Evolutionary conservation across 2,329 filamentous ascomycete genomes (phyloP), one percentile per base, ranked within the genome.

Genomic region (Sporothrix sp.): DNA sequence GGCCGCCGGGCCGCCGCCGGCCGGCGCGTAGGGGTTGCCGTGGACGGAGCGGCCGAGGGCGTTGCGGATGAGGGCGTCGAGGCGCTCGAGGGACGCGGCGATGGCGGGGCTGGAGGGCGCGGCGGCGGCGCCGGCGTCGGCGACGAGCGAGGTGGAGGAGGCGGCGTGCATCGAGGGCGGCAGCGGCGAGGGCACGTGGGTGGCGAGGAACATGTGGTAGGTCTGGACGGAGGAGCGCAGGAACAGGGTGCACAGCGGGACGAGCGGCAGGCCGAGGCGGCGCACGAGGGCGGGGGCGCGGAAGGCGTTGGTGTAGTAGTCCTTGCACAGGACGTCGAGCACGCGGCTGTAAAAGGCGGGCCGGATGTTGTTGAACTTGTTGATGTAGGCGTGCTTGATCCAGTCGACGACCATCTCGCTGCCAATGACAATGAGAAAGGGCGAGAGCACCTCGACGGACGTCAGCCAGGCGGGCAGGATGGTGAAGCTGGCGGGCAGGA

Each of bases 321-420:
- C 93, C 66, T 97, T 97, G 58, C 89, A 90, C 7, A 98, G 71
- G 4, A 98, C 87, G 62, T 98, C 94, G 14, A 97, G 76, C 63
- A 93, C 95, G 21, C 89, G 81, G 48, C 81, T 79, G 65, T 98
- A 98, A 51, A 98, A 85, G 7, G 78, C 80, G 3, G 93, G 93
- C 57, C 93, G 91, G 58, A 90, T 89, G 60, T 95, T 95, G 73
- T 98, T 98, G 71, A 98, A 98, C 64, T 98, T 98, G 63, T 84
- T 90, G 64, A 98, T 94, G 64, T 97, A 98, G 20, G 88, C 88
- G 63, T 98, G 94, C 66, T 98, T 98, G 65, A 96, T 79, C 79
- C 87, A 90, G 67, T 98, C 93, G 2, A 98, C 93, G 8, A 95
- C 70, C 83, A 96, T 96, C 68, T 98, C 93, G 56, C 89, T 95